phyloP scores from a whole-genome alignment of 2,329 filamentous ascomycete genomes.

The Westerdykella ornata region DNA sequence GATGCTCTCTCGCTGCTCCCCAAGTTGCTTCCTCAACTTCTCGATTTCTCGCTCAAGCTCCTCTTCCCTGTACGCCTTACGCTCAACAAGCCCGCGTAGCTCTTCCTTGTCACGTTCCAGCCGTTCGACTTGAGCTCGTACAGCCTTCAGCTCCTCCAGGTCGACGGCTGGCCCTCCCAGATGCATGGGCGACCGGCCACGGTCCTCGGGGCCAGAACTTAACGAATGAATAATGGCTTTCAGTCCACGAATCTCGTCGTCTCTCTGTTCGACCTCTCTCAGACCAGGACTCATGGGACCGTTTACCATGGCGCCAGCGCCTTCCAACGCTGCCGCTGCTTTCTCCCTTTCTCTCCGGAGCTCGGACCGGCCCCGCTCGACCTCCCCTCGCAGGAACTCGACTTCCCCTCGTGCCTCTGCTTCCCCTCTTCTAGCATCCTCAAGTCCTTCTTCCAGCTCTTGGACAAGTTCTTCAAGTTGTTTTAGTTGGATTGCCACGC shows the following conservation, averaged over 20 bases:
- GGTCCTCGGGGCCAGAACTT: conserved; percentile 60
- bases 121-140: conserved; percentile 57
- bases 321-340: conserved; percentile 56
- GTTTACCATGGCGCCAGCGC: conserved; percentile 44
- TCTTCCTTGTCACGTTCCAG: conserved; percentile 76
- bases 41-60: conserved; percentile 81
- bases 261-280: conserved; percentile 84
- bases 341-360: conserved; percentile 84
- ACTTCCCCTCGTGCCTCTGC: conserved; percentile 93
- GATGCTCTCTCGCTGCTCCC: conserved; percentile 48
- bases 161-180: conserved; percentile 24
- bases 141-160: conserved; percentile 48
- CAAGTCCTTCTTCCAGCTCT: conserved; percentile 91
- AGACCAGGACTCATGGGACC: conserved; percentile 40
- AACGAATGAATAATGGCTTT: conserved; percentile 98
- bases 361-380: conserved; percentile 84
- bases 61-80: conserved; percentile 67
- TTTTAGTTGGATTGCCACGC: conserved; percentile 83
- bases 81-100: conserved; percentile 64
- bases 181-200: conserved; percentile 26
- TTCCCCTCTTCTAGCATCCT: conserved; percentile 89
- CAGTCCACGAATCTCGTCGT: conserved; percentile 92
- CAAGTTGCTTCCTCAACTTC: conserved; percentile 42
- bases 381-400: conserved; percentile 89
- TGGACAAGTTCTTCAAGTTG: conserved; percentile 94